Percentiles rank a stretch among this genome's conserved stretches.
Evolutionary conservation across 306 rosid species (phyloP).

Genomic region (Medicago lupulina): DNA sequence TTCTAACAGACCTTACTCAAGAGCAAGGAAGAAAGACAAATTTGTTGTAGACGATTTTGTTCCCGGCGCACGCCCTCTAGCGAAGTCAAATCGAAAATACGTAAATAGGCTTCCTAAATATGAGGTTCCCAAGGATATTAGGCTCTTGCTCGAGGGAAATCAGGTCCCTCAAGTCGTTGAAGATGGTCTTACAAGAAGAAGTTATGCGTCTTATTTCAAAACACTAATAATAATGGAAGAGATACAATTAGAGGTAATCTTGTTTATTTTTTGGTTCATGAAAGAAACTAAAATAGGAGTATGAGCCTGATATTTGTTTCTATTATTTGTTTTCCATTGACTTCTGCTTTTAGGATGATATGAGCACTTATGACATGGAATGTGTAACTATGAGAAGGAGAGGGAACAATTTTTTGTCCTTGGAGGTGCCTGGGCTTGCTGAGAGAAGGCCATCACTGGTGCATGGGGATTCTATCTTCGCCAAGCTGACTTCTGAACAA

Average conservation of each 20-base stretch:
- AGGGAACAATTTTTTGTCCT: conserved; percentile 54
- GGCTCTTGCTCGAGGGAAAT: conserved; percentile 59
- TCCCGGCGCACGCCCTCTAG: conserved; percentile 57
- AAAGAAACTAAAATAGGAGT: conserved; percentile 10
- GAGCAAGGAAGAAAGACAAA: conserved; percentile 61
- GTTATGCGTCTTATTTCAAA: conserved; percentile 62
- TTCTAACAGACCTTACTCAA: conserved; percentile 66
- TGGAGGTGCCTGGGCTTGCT: conserved; percentile 95
- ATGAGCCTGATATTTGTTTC: conserved; percentile 24
- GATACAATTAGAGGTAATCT: conserved; percentile 79
- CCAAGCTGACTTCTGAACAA: conserved; percentile 55
- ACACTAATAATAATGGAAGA: conserved; percentile 84
- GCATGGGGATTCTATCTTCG: conserved; percentile 73
- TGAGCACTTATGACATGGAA: conserved; percentile 81
- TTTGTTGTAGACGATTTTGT: conserved; percentile 50
- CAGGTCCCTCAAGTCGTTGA: conserved; percentile 61
- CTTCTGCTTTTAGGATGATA: conserved; percentile 72
- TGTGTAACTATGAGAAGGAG: conserved; percentile 59
- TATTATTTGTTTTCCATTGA: conserved; percentile 33
- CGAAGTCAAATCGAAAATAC: conserved; percentile 26
- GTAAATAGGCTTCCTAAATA: conserved; percentile 73
- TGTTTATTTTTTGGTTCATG: conserved; percentile 23
- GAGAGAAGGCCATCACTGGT: conserved; percentile 96
- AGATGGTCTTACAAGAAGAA: conserved; percentile 62
- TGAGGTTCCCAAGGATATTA: conserved; percentile 62